Evolutionary conservation across 2,329 filamentous ascomycete genomes (phyloP).

Genomic region (Penicillium sp.): DNA sequence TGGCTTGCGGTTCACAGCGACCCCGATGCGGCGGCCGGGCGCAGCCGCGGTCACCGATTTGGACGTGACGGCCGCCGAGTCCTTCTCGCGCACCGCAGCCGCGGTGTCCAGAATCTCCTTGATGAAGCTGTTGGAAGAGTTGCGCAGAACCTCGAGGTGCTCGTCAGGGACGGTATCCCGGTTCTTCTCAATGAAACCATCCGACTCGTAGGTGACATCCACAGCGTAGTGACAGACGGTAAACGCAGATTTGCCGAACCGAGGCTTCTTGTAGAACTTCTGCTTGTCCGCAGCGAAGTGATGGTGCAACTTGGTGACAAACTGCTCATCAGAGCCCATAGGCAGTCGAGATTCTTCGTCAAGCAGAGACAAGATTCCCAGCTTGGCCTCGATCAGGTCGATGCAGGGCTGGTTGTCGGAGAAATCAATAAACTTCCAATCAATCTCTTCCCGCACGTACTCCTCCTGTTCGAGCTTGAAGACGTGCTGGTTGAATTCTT

Average conservation of each 20-base stretch:
- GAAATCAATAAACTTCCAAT: constrained; percentile 99
- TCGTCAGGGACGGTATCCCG: constrained; percentile 97
- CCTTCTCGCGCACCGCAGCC: constrained; percentile 82
- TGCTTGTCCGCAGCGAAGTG: constrained; percentile 88
- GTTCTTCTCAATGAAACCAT: constrained; percentile 99
- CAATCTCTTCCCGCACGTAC: constrained; percentile 90
- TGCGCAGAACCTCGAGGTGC: constrained; percentile 86
- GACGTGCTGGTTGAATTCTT: constrained; percentile 98
- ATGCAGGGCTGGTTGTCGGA: constrained; percentile 99
- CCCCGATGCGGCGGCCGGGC: constrained; percentile 76
- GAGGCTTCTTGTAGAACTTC: constrained; percentile 96
- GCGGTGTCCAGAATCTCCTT: constrained; percentile 79
- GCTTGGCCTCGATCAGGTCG: constrained; percentile 92
- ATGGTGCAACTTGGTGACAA: constrained; percentile 91
- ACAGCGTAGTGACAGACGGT: constrained; percentile 98
- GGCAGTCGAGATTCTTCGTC: constrained; percentile 95
- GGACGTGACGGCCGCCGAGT: constrained; percentile 60
- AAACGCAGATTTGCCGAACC: constrained; percentile 95
- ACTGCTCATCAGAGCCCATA: constrained; percentile 96
- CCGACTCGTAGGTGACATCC: constrained; percentile 97
- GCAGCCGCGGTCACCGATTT: constrained; percentile 63
- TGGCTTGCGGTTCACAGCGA: constrained; percentile 90
- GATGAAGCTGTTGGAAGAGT: constrained; percentile 79
- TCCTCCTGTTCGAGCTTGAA: constrained; percentile 99
- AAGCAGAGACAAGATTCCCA: constrained; percentile 83